These are phyloP conservation scores for Neonothopanus nambi DNA, from an alignment of 1,284 basidiomycete genomes.

Conservation along the genomic window DNA sequence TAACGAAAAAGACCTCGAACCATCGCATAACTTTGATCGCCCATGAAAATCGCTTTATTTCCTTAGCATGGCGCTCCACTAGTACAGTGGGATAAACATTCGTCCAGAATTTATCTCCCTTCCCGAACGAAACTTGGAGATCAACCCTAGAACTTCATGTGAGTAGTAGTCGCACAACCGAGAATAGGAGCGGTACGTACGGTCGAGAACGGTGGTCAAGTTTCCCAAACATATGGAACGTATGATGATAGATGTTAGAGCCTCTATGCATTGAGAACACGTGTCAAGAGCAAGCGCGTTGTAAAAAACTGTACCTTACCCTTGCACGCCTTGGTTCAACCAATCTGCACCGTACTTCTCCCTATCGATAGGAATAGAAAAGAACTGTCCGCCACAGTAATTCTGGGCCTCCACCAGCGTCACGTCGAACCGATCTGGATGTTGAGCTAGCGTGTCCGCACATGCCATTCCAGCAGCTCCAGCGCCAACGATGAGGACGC, in stretches of 20 bases:
- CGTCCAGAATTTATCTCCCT: slow-evolving; percentile 47
- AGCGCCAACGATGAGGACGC: slow-evolving; percentile 43
- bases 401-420: slow-evolving; percentile 38
- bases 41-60: slow-evolving; percentile 44
- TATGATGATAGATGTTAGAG: slow-evolving; percentile 42
- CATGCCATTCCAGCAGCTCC: slow-evolving; percentile 47
- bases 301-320: too few relatives aligned
- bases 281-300: too few relatives aligned
- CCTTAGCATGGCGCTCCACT: slow-evolving; percentile 35
- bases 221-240: slow-evolving; percentile 39
- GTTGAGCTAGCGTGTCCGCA: slow-evolving; percentile 34
- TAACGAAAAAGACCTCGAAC: slow-evolving; percentile 40
- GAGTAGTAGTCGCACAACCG: not conserved
- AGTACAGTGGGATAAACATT: slow-evolving; percentile 47
- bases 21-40: slow-evolving; percentile 38
- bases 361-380: slow-evolving; percentile 39
- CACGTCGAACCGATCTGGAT: slow-evolving; percentile 43
- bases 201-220: slow-evolving; percentile 33
- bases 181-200: slow-evolving; percentile 12
- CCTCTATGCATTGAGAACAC: slow-evolving; percentile 20
- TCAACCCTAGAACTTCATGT: slow-evolving; percentile 31
- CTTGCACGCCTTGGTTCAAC: slow-evolving; percentile 43
- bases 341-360: slow-evolving; percentile 34
- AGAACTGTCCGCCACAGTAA: slow-evolving; percentile 44
- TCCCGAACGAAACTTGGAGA: slow-evolving; percentile 47